Evolutionary conservation across 352 stramenopile species (phyloP).

Genomic region (Phytophthora capsici): DNA sequence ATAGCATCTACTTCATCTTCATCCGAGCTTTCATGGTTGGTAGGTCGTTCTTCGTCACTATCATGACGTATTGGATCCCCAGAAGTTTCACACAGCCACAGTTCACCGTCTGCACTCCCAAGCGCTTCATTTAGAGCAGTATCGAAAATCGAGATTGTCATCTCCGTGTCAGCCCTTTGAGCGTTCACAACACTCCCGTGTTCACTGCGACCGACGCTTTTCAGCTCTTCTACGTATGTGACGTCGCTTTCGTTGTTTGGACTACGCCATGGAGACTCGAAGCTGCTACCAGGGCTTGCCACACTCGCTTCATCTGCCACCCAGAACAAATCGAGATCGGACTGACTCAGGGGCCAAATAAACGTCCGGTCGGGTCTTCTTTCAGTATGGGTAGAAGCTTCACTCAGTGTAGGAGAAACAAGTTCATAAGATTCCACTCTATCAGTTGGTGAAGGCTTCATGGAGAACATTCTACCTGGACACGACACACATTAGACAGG

Average conservation of each 20-base stretch:
- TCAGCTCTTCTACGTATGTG: conserved; percentile 7
- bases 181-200: conserved; percentile 17
- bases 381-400: conserved; percentile 11
- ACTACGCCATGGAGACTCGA: conserved; percentile 26
- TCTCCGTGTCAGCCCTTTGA: conserved; percentile 42
- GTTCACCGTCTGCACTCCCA: conserved; percentile 28
- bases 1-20: conserved; percentile 4
- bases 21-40: conserved; percentile 10
- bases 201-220: conserved; percentile 23
- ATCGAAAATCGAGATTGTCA: conserved; percentile 33
- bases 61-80: conserved; percentile 10
- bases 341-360: conserved; percentile 29
- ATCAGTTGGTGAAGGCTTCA: conserved; percentile 20
- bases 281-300: conserved; percentile 3
- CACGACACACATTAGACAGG: conserved; percentile 17
- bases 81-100: conserved; percentile 39
- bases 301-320: conserved; percentile 20
- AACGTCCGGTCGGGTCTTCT: conserved; percentile 19
- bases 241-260: conserved; percentile 26
- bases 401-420: conserved; percentile 13
- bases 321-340: conserved; percentile 28
- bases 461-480: conserved; percentile 28
- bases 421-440: conserved; percentile 14
- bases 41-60: conserved; percentile 25
- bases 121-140: conserved; percentile 29